A percentile compares a stretch with the other conserved stretches of the same genome.
Conservation (phyloP, 1,284 basidiomycete species). For the Puccinia hordei region DNA sequence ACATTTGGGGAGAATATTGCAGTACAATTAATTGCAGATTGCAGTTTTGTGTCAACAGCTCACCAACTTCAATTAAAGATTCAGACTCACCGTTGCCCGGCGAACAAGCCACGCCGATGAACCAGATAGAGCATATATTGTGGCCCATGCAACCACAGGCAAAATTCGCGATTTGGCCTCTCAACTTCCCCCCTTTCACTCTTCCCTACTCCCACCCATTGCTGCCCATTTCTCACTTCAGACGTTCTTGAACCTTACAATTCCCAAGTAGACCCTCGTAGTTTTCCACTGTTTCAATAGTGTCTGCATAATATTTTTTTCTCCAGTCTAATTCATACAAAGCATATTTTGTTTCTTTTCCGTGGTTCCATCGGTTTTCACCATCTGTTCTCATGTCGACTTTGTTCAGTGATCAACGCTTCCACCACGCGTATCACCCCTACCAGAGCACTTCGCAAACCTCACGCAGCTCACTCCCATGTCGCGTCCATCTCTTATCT, state of each 20-base stretch:
- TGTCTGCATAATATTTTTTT: background rate
- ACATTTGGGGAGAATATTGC: background rate
- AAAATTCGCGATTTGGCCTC: background rate
- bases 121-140: background rate
- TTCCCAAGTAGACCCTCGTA: background rate
- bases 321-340: background rate
- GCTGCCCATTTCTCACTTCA: background rate
- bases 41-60: background rate
- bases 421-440: conserved; percentile 21
- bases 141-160: background rate
- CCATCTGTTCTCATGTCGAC: conserved; percentile 30
- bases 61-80: background rate
- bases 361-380: background rate
- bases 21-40: too few relatives aligned
- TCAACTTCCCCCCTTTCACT: background rate
- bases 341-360: background rate
- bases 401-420: conserved; percentile 11
- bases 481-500: too few relatives aligned
- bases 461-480: background rate
- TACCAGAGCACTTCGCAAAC: background rate
- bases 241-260: background rate
- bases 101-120: background rate
- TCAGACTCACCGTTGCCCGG: background rate
- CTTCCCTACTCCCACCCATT: background rate
- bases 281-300: conserved; percentile 5